phyloP scores from a whole-genome alignment of 2,329 filamentous ascomycete species.

The Aspergillus uvarum region DNA sequence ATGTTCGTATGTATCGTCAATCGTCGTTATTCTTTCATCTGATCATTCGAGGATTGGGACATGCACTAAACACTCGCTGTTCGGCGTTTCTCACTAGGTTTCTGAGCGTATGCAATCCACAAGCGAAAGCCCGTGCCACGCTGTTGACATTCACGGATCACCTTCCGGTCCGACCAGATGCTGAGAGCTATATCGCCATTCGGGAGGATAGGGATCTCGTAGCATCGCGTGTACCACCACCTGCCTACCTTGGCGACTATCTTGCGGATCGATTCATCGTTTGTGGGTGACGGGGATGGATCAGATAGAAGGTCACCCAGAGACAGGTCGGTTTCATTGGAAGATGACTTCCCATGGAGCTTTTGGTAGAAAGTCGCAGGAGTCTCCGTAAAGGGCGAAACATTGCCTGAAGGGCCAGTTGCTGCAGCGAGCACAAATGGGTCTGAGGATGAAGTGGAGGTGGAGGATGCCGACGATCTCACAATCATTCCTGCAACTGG shows the following conservation, averaged over 20 bases:
- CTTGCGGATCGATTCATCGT: conserved; percentile 83
- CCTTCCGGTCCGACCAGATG: conserved; percentile 74
- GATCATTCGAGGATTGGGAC: neutral
- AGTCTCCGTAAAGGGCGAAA: conserved; percentile 25
- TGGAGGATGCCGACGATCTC: conserved; percentile 43
- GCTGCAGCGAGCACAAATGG: conserved; percentile 32
- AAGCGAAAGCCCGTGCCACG: conserved; percentile 85
- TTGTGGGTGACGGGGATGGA: conserved; percentile 64
- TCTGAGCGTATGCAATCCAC: conserved; percentile 86
- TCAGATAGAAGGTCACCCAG: conserved; percentile 73
- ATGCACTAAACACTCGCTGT: conserved; percentile 43
- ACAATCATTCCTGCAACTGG: conserved; percentile 48
- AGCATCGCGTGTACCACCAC: conserved; percentile 96
- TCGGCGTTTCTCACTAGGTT: conserved; percentile 57
- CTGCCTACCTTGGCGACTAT: conserved; percentile 89
- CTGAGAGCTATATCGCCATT: conserved; percentile 55
- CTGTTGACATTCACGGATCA: conserved; percentile 82
- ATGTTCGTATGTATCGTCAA: conserved; percentile 9
- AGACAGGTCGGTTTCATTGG: conserved; percentile 42
- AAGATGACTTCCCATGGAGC: conserved; percentile 31
- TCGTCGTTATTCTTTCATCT: conserved; percentile 8
- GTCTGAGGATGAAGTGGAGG: conserved; percentile 40
- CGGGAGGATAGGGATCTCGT: conserved; percentile 66
- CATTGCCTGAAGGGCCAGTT: conserved; percentile 25
- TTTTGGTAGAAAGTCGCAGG: conserved; percentile 20